Conservation (phyloP, 2,329 filamentous ascomycete species). For the Neonectria coccinea region DNA sequence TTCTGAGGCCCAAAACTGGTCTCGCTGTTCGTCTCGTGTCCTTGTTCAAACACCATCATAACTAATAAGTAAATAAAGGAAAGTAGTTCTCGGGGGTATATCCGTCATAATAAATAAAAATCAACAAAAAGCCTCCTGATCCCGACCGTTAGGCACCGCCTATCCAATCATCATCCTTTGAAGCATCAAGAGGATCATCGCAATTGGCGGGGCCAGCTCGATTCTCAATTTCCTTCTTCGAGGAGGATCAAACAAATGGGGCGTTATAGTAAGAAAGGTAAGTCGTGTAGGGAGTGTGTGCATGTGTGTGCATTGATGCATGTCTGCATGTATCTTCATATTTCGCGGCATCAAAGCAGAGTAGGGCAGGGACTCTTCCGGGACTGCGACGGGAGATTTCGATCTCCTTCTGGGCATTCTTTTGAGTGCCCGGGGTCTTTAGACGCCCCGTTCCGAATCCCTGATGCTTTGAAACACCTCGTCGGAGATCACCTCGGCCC, state of each 20-base stretch:
- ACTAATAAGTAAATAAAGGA: conserved; percentile 34
- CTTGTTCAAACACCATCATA: conserved; percentile 34
- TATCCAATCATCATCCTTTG: conserved; percentile 25
- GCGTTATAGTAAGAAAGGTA: conserved; percentile 19
- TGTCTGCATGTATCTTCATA: neutral
- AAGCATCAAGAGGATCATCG: conserved; percentile 22
- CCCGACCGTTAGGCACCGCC: conserved; percentile 29
- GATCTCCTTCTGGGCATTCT: conserved; percentile 19
- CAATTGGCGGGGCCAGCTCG: conserved; percentile 21
- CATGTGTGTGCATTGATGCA: neutral
- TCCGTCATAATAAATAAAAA: conserved; percentile 45
- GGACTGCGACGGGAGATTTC: conserved; percentile 28
- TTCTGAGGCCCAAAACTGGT: conserved; percentile 20
- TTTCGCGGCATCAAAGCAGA: conserved; percentile 2
- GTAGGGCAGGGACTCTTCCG: neutral
- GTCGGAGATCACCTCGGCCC: conserved; percentile 37
- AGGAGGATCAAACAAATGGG: conserved; percentile 37
- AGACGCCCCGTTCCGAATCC: conserved; percentile 27
- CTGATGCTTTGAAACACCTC: conserved; percentile 31
- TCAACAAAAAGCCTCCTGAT: conserved; percentile 37
- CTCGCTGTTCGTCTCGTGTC: conserved; percentile 25
- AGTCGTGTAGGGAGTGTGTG: conserved; percentile 20
- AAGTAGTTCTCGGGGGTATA: conserved; percentile 47
- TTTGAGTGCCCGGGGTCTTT: conserved; percentile 31
- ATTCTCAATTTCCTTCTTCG: conserved; percentile 31